Conservation (phyloP, 2,329 filamentous ascomycete species). For the Trichoderma guizhouense region DNA sequence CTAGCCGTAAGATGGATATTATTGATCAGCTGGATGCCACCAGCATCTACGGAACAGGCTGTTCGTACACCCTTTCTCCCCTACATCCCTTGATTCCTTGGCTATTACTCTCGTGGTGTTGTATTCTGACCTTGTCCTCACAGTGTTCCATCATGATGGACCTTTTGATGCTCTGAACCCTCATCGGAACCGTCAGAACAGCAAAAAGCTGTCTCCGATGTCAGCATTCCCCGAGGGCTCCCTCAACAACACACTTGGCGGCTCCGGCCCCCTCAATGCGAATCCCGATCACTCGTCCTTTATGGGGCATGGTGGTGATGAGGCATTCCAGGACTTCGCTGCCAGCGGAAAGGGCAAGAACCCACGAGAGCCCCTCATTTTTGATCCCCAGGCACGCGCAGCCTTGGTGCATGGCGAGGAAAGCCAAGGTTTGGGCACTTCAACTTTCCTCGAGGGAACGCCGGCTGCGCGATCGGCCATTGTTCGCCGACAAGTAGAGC, state of each 20-base stretch:
- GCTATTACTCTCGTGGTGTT: background rate
- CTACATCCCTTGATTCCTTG: background rate
- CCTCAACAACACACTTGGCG: constrained; percentile 86
- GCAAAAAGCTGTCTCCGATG: constrained; percentile 80
- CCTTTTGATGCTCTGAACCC: constrained; percentile 96
- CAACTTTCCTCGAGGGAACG: constrained; percentile 91
- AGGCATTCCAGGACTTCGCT: constrained; percentile 81
- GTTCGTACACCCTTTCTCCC: constrained; percentile 52
- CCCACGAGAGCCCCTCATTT: constrained; percentile 49
- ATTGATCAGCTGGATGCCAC: constrained; percentile 97
- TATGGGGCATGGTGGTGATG: constrained; percentile 74
- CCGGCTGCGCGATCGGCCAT: constrained; percentile 80
- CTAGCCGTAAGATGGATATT: constrained; percentile 66
- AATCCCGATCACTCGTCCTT: constrained; percentile 84
- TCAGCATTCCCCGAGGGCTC: constrained; percentile 92
- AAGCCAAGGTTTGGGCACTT: constrained; percentile 81
- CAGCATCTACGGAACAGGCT: constrained; percentile 87
- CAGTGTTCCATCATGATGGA: constrained; percentile 96
- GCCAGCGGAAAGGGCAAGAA: constrained; percentile 34
- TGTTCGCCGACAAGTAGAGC: constrained; percentile 68
- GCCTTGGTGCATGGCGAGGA: constrained; percentile 81
- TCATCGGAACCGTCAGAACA: constrained; percentile 82
- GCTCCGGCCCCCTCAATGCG: constrained; percentile 77
- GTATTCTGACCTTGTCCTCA: background rate
- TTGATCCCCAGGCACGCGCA: constrained; percentile 65